Evolutionary conservation across 2,329 filamentous ascomycete genomes (phyloP).

Genomic region (Pseudopithomyces chartarum): DNA sequence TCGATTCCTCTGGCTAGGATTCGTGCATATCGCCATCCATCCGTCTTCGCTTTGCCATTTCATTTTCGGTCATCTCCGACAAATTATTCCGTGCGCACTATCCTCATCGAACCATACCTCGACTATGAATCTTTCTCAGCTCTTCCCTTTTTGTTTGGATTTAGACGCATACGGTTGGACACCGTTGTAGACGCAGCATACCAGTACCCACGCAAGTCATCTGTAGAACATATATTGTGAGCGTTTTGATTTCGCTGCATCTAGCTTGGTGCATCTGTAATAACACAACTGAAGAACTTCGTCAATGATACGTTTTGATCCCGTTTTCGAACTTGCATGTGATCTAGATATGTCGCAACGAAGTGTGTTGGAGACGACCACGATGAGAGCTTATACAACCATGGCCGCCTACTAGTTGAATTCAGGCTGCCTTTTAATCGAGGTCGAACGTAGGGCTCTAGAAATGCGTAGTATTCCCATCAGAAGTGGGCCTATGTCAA

Average conservation of each 20-base stretch:
- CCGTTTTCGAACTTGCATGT: too few relatives aligned
- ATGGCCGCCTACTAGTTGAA: too few relatives aligned
- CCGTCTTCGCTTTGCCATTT: neutral
- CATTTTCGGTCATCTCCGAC: neutral
- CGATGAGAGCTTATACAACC: too few relatives aligned
- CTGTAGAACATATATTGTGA: neutral
- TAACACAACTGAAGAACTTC: neutral
- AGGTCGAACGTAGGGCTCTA: too few relatives aligned
- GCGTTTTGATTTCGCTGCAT: neutral
- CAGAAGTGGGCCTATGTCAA: too few relatives aligned
- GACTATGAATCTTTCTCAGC: neutral
- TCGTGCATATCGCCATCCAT: neutral
- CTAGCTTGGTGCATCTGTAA: neutral
- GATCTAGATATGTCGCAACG: too few relatives aligned
- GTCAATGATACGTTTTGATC: too few relatives aligned
- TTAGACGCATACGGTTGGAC: neutral
- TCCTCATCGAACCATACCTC: neutral
- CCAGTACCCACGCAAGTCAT: neutral
- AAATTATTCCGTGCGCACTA: too few relatives aligned
- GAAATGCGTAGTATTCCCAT: too few relatives aligned
- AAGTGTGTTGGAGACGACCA: too few relatives aligned
- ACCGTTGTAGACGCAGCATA: neutral
- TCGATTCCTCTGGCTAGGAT: neutral
- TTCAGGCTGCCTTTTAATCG: too few relatives aligned
- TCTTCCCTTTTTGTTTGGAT: neutral